phyloP scores from a whole-genome alignment of 2,329 filamentous ascomycete genomes.

The Fusarium continuum region DNA sequence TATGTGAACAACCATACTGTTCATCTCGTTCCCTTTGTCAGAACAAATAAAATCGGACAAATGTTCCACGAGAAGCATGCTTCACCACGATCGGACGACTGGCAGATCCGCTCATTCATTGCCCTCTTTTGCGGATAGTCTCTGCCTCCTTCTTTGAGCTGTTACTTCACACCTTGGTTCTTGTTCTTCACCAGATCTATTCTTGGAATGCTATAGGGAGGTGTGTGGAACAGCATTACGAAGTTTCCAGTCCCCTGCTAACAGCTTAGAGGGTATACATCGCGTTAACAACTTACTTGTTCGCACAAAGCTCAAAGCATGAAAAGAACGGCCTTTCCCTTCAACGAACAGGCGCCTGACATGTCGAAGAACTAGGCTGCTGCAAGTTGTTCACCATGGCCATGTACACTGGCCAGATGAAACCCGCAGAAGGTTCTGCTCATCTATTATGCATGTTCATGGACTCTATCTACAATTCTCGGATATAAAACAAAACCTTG shows the following conservation, averaged over 20 bases:
- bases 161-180: not conserved
- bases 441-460: not conserved
- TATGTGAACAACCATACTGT: constrained; percentile 40
- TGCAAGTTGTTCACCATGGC: constrained; percentile 9
- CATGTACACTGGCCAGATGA: not conserved
- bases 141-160: constrained; percentile 1
- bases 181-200: not conserved
- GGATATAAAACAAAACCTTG: constrained; percentile 17
- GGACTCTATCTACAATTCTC: not conserved
- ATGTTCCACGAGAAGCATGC: constrained; percentile 40
- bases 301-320: constrained; percentile 7
- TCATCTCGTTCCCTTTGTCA: constrained; percentile 42
- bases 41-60: constrained; percentile 47
- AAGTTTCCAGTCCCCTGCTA: constrained; percentile 11
- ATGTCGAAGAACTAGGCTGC: not conserved
- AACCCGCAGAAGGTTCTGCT: not conserved
- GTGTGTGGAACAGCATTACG: not conserved
- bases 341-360: not conserved
- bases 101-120: constrained; percentile 8
- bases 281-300: not conserved
- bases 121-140: not conserved
- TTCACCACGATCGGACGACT: constrained; percentile 24
- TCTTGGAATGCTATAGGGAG: constrained; percentile 2
- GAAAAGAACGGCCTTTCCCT: not conserved
- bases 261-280: not conserved